These are phyloP conservation scores for Calonectria multiphialidica DNA, from an alignment of 2,329 filamentous ascomycete genomes.

Conservation along the genomic window DNA sequence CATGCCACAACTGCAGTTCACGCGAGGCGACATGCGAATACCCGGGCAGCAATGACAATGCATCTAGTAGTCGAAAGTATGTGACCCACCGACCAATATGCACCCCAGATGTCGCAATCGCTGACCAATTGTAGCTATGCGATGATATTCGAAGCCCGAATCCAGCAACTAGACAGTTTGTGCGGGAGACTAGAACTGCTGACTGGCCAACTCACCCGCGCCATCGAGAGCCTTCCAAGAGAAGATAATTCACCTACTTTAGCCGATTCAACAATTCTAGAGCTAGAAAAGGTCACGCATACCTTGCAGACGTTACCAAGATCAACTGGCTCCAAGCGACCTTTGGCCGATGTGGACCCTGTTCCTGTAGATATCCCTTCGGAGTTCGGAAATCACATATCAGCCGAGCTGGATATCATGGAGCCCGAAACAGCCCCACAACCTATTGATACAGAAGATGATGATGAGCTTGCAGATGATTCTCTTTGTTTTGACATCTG, in stretches of 20 bases:
- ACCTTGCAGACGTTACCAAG: background rate
- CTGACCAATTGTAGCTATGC: conserved; percentile 8
- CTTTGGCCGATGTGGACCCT: background rate
- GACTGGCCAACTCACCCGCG: conserved; percentile 27
- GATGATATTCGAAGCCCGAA: conserved; percentile 34
- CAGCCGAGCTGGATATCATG: too few relatives aligned
- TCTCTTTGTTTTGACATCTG: background rate
- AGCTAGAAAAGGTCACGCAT: background rate
- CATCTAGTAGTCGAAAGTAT: conserved; percentile 21
- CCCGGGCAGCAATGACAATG: conserved; percentile 26
- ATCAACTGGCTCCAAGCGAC: background rate
- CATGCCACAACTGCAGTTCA: conserved; percentile 23
- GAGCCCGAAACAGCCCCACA: background rate
- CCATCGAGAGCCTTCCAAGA: background rate
- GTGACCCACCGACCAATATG: background rate
- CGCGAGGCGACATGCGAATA: conserved; percentile 19
- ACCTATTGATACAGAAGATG: background rate
- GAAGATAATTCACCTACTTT: background rate
- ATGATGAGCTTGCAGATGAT: background rate
- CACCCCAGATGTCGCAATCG: background rate
- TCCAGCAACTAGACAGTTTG: conserved; percentile 39
- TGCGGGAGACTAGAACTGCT: conserved; percentile 39
- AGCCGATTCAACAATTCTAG: background rate
- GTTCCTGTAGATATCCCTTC: background rate
- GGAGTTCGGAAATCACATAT: background rate